Evolutionary conservation across 257 asterid species (phyloP).

Genomic region (Paraleonurus japonicus): DNA sequence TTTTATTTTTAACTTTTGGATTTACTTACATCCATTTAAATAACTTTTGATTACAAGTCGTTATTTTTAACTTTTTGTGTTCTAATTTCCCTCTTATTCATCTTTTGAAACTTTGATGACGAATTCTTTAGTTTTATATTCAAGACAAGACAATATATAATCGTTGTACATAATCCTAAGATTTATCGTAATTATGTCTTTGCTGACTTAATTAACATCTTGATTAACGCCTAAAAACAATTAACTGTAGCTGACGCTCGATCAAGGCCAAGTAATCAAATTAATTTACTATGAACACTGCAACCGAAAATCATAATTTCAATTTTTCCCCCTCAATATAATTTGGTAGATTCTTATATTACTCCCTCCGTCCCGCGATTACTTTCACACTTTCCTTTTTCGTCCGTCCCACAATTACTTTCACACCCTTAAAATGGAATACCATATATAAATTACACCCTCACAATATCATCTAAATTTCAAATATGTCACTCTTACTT

Average conservation of each 20-base stretch:
- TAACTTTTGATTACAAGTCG: too few species aligned
- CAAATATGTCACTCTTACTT: too few species aligned
- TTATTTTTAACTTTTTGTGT: background rate
- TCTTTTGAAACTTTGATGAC: background rate
- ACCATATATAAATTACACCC: too few species aligned
- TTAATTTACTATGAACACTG: background rate
- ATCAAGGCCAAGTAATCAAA: background rate
- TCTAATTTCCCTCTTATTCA: background rate
- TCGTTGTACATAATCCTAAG: background rate
- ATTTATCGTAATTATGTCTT: background rate
- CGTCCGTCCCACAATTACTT: too few species aligned
- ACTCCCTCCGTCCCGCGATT: too few species aligned
- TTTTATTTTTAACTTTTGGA: too few species aligned
- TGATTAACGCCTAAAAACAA: background rate
- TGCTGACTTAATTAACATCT: background rate
- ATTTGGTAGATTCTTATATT: too few species aligned
- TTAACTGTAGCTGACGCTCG: constrained; percentile 1
- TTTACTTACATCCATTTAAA: too few species aligned
- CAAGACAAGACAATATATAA: background rate
- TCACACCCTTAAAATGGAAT: too few species aligned
- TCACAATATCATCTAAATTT: too few species aligned
- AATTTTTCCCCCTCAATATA: too few species aligned
- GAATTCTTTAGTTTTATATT: background rate
- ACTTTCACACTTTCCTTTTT: too few species aligned
- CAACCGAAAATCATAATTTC: background rate